phyloP scores from a whole-genome alignment of 495 filamentous ascomycete species.

The Elasticomyces elasticus region DNA sequence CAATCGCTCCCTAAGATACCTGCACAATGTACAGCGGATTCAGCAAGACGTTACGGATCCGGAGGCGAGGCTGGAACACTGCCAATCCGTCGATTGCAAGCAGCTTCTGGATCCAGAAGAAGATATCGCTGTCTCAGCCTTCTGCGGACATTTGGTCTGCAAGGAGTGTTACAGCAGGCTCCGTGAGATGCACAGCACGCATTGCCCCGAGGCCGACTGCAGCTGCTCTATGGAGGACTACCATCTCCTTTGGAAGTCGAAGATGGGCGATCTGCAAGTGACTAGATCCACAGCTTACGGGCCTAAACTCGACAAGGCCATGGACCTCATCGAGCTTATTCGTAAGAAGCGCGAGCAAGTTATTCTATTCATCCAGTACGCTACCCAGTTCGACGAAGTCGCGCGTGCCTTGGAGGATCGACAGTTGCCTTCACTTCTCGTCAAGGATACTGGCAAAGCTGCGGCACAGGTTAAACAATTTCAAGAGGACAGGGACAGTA shows the following conservation, averaged over 20 bases:
- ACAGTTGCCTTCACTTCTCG: slow-evolving; percentile 29
- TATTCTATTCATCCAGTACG: slow-evolving; percentile 34
- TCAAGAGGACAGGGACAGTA: slow-evolving; percentile 29
- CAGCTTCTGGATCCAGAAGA: background rate
- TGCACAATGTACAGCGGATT: slow-evolving; percentile 5
- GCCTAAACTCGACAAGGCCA: slow-evolving; percentile 25
- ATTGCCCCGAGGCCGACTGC: slow-evolving; percentile 31
- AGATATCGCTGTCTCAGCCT: slow-evolving; percentile 31
- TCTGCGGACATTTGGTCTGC: slow-evolving; percentile 46
- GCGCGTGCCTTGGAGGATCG: slow-evolving; percentile 28
- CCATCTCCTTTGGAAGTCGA: slow-evolving; percentile 11
- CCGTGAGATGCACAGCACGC: slow-evolving; percentile 11
- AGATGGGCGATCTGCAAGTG: slow-evolving; percentile 11
- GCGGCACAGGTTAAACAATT: slow-evolving; percentile 37
- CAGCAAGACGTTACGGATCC: background rate
- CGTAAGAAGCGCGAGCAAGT: slow-evolving; percentile 27
- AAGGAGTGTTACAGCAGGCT: slow-evolving; percentile 26
- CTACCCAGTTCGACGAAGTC: slow-evolving; percentile 24
- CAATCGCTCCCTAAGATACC: slow-evolving; percentile 13
- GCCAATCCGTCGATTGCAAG: background rate
- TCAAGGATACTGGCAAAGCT: slow-evolving; percentile 23
- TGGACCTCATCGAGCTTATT: slow-evolving; percentile 22
- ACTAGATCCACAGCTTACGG: slow-evolving; percentile 15
- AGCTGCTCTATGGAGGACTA: slow-evolving; percentile 21
- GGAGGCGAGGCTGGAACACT: background rate